Evolutionary conservation across 805 yeast genomes (phyloP), one percentile per base, ranked within the genome.

Genomic region (Diddensiella caesifluorescens): DNA sequence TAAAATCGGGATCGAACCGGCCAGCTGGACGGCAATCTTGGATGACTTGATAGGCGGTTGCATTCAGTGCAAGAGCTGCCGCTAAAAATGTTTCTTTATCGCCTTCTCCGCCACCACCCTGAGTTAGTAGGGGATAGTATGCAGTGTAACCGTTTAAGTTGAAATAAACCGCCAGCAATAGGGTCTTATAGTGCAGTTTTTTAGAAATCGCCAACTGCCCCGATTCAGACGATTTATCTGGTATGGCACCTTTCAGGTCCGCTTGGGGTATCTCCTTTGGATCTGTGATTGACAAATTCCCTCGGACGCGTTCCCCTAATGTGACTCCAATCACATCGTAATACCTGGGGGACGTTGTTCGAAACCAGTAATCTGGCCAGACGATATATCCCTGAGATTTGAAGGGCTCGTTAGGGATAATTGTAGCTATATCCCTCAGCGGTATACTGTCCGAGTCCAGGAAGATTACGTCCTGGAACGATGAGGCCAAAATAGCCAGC

Each of bases 341-440:
- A 53, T 73, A 81, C 28, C 65, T 64, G 4, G 95, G 95, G 1
- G 84, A 75, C 1, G 89, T 83, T 4, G 89, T 78, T 50, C 95
- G 71, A 60, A 80, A 75, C 95, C 95, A 86, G 60, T 79, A 86
- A 61, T 86, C 95, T 1, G 95, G 94, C 90, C 94, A 86, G 20
- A 78, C 59, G 20, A 79, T 62, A 58, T 76, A 62, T 44, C 80
- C 76, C 45, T 68, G 63, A 9, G 69, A 58, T 13, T 54, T 48
- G 61, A 74, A 85, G 1, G 85, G 79, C 34, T 77, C 76, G 9
- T 72, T 61, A 3, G 63, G 64, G 57, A 86, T 82, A 18, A 84
- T 56, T 15, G 60, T 57, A 50, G 79, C 83, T 2, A 90, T 81
- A 9, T 79, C 70, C 52, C 69, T 71, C 2, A 81, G 74, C 0